phyloP scores from a whole-genome alignment of 345 rosid species.

The Citrus sp. region DNA sequence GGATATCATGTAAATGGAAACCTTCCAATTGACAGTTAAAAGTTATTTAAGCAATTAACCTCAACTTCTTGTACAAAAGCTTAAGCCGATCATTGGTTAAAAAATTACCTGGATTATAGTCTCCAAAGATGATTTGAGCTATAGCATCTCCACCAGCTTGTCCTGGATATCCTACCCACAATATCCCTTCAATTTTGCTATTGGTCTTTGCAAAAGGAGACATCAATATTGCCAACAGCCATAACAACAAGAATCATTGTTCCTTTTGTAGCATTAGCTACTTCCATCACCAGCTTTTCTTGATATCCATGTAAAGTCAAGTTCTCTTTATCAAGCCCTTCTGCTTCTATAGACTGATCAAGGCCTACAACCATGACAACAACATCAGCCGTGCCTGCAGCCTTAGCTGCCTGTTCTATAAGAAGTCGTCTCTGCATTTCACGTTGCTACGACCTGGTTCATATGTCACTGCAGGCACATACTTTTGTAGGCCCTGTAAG shows the following conservation, averaged over 20 bases:
- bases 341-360: conserved; percentile 39
- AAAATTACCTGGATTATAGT: too few relatives aligned
- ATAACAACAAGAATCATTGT: conserved; percentile 35
- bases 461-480: conserved; percentile 12
- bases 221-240: conserved; percentile 47
- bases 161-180: conserved; percentile 56
- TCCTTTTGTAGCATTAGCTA: conserved; percentile 29
- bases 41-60: not conserved
- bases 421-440: conserved; percentile 23
- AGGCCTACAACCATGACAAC: conserved; percentile 41
- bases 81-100: not conserved
- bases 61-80: not conserved
- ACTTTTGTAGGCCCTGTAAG: conserved; percentile 43
- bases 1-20: conserved; percentile 52
- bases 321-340: conserved; percentile 38
- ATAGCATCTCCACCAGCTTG: conserved; percentile 37
- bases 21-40: conserved; percentile 33
- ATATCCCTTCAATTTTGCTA: conserved; percentile 28
- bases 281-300: conserved; percentile 33
- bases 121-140: too few relatives aligned
- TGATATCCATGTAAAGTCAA: conserved; percentile 46
- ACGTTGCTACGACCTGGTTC: conserved; percentile 32
- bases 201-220: conserved; percentile 30
- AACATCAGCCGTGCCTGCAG: conserved; percentile 25
- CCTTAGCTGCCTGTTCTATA: conserved; percentile 21